Conservation (phyloP, 805 yeast species). For the Wickerhamomyces strasburgensis region DNA sequence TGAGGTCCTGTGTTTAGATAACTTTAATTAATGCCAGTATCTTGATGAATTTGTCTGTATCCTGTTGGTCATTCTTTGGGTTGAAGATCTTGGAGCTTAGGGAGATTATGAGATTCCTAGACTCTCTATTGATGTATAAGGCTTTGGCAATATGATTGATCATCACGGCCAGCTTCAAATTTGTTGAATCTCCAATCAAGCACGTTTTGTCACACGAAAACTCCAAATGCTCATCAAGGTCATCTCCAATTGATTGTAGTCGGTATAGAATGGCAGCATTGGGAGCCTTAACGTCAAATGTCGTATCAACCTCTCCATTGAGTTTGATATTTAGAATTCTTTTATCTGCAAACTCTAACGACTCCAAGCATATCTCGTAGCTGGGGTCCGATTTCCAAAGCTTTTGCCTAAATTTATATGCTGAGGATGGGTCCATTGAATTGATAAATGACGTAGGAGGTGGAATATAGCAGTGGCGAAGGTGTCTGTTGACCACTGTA, state of each 20-base stretch:
- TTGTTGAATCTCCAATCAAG: constrained; percentile 17
- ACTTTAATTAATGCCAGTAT: constrained; percentile 14
- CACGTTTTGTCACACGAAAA: constrained; percentile 32
- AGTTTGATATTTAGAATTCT: constrained; percentile 34
- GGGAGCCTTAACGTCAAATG: constrained; percentile 23
- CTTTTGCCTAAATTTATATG: not conserved
- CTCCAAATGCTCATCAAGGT: constrained; percentile 31
- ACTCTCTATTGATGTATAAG: constrained; percentile 14
- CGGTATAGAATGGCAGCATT: constrained; percentile 13
- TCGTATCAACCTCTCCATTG: constrained; percentile 35
- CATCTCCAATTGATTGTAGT: constrained; percentile 1
- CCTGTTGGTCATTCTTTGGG: constrained; percentile 3
- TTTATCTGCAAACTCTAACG: constrained; percentile 32
- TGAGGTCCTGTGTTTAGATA: too few relatives aligned
- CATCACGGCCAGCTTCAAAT: constrained; percentile 16
- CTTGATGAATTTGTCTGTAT: constrained; percentile 14
- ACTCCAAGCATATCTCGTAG: constrained; percentile 1
- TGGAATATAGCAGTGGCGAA: too few relatives aligned
- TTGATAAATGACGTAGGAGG: too few relatives aligned
- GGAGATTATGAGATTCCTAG: constrained; percentile 19
- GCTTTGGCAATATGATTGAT: constrained; percentile 22
- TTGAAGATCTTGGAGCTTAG: constrained; percentile 23
- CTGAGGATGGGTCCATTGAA: not conserved
- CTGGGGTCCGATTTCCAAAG: constrained; percentile 1
- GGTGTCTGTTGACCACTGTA: too few relatives aligned